Conservation (phyloP, 2,329 filamentous ascomycete species). For the Aspergillus ruber region DNA sequence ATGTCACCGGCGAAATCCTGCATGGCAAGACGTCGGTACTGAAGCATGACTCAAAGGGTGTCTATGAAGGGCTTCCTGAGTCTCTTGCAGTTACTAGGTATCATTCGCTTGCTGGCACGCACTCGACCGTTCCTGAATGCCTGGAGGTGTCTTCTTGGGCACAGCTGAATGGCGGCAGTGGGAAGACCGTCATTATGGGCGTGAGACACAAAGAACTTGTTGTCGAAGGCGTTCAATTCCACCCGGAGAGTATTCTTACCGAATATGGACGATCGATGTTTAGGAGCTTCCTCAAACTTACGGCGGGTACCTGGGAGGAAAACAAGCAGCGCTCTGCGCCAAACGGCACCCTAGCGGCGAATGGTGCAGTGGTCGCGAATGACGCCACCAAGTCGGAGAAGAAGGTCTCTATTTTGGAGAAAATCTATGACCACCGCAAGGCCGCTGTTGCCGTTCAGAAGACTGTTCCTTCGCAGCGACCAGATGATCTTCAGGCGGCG, state of each 20-base stretch:
- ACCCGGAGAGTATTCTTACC: slow-evolving; percentile 94
- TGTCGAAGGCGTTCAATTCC: slow-evolving; percentile 96
- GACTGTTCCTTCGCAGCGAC: slow-evolving; percentile 74
- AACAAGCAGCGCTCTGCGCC: slow-evolving; percentile 47
- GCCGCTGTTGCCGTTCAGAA: slow-evolving; percentile 74
- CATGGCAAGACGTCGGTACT: slow-evolving; percentile 95
- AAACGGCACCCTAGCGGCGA: slow-evolving; percentile 12
- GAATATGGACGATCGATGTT: slow-evolving; percentile 84
- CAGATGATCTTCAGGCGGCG: slow-evolving; percentile 74
- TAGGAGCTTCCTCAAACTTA: slow-evolving; percentile 82
- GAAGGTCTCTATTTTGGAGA: slow-evolving; percentile 79
- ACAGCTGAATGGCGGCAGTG: slow-evolving; percentile 59
- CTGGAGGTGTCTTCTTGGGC: slow-evolving; percentile 92
- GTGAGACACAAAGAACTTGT: slow-evolving; percentile 86
- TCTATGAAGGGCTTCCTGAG: slow-evolving; percentile 75
- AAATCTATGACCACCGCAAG: slow-evolving; percentile 79
- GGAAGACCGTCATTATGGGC: slow-evolving; percentile 88
- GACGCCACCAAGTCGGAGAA: slow-evolving; percentile 39
- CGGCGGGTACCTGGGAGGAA: slow-evolving; percentile 85
- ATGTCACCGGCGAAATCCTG: slow-evolving; percentile 89
- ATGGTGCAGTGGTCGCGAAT: slow-evolving; percentile 13
- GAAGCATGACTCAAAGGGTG: slow-evolving; percentile 83
- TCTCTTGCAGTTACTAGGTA: slow-evolving; percentile 86
- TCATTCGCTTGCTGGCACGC: slow-evolving; percentile 89
- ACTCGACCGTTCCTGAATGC: slow-evolving; percentile 74